These are phyloP conservation scores for Trypanosoma scelopori DNA, from an alignment of 208 protist genomes.

Conservation along the genomic window DNA sequence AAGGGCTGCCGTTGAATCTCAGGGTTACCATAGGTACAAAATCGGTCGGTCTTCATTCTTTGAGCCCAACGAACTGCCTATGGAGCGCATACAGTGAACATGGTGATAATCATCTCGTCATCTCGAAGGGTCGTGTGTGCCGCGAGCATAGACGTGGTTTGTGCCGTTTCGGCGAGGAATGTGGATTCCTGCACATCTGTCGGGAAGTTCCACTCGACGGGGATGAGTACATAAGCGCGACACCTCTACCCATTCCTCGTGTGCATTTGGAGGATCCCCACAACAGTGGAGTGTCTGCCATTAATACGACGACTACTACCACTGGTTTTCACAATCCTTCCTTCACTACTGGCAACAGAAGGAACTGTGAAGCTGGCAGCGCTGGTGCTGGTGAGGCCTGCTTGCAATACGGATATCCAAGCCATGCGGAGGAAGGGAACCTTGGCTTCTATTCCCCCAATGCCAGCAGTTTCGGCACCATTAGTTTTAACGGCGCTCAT, in stretches of 20 bases:
- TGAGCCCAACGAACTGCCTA: constrained; percentile 71
- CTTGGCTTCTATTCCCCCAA: neutral
- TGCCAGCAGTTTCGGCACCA: constrained; percentile 16
- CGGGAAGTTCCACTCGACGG: constrained; percentile 43
- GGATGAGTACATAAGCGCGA: constrained; percentile 29
- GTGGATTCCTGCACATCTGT: constrained; percentile 85
- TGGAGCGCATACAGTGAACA: constrained; percentile 64
- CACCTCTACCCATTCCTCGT: constrained; percentile 2
- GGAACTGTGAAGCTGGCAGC: neutral
- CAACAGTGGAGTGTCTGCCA: neutral
- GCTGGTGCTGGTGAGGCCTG: neutral
- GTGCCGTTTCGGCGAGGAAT: constrained; percentile 86
- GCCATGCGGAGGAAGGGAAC: neutral
- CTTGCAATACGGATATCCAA: neutral
- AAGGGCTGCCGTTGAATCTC: constrained; percentile 68
- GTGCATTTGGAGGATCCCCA: neutral
- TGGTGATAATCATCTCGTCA: constrained; percentile 40
- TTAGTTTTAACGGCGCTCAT: neutral
- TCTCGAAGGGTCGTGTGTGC: constrained; percentile 61
- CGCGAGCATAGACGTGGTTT: constrained; percentile 74
- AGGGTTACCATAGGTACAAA: constrained; percentile 50
- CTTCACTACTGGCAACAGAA: neutral
- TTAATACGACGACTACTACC: neutral
- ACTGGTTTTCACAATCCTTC: neutral
- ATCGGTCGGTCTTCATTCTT: constrained; percentile 53